Evolutionary conservation across 2,329 filamentous ascomycete genomes (phyloP), one percentile per base, ranked within the genome.

Genomic region (Aaosphaeria pasadenensis): DNA sequence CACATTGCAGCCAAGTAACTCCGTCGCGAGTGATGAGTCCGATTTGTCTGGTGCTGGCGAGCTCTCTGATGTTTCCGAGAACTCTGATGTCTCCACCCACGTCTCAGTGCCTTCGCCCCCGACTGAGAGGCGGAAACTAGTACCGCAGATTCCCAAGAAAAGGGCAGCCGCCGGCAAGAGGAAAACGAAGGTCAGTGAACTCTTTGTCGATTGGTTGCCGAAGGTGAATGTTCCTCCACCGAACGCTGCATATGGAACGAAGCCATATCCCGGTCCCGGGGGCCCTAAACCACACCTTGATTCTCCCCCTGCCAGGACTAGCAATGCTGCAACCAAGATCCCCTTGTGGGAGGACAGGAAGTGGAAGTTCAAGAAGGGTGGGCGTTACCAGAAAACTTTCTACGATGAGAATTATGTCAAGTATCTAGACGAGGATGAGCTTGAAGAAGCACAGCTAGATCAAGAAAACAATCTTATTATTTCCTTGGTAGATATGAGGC

Each of bases 401-500:
- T 11, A 9, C 5, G 39, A 40, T 24, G 17, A 38, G 6, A 11
- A 39, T 33, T 28, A 13, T 31, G 29, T 9, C 3, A 29, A 42
- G 17, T 24, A 24, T 24, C 17, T 24, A 24, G 17, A 24, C 17
- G 17, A 24, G 17, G 17, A 24, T 24, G 17, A 24, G 17, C 17
- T 24, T 24, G 17, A 24, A 2, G 24, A 47, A 7, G 43, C 47
- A 3, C 17, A 46, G 4, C 43, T 61, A 4, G 58, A 65, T 41
- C 62, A 66, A 36, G 45, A 61, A 32, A 49, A 59, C 3, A 29
- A 55, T 2, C 43, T 63, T 1, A 36, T 58, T 7, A 35, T 67
- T 5, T 51, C 48, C 1, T 45, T 69, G 4, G 64, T 69, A 6
- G 63, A 69, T 13, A 62, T 67, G 57, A 60, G 64, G 4, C 49